Evolutionary conservation across 2,329 filamentous ascomycete species (phyloP).

Genomic region (Aspergillus sp.): DNA sequence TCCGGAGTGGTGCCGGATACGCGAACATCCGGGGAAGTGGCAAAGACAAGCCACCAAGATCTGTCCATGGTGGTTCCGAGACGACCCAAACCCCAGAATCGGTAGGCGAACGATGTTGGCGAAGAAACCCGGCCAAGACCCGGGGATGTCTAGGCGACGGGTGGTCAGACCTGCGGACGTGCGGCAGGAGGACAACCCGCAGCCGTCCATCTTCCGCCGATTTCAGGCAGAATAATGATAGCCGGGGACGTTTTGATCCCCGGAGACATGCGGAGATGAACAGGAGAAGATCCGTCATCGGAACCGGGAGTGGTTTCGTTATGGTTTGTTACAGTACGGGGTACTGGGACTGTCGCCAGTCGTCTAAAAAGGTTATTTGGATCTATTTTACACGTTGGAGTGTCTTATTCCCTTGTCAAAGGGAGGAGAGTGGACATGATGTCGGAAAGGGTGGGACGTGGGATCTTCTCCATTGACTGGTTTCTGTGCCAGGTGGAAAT

Average conservation of each 20-base stretch:
- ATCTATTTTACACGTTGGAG: too few relatives aligned
- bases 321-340: background rate
- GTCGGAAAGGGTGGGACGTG: background rate
- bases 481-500: background rate
- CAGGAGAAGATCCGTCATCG: background rate
- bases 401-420: background rate
- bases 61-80: background rate
- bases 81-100: background rate
- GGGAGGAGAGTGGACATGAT: background rate
- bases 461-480: slow-evolving; percentile 3
- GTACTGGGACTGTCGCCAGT: too few relatives aligned
- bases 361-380: too few relatives aligned
- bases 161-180: background rate
- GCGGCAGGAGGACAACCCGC: background rate
- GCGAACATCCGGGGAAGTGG: slow-evolving; percentile 10
- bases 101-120: background rate
- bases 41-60: background rate
- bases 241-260: background rate
- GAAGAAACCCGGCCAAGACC: background rate
- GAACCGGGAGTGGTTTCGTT: background rate
- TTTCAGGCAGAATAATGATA: background rate
- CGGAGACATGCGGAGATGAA: background rate
- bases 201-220: background rate
- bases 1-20: background rate
- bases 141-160: too few relatives aligned